Percentiles rank a stretch among this genome's conserved stretches.
Conservation (phyloP, 2,329 filamentous ascomycete species). For the Pseudonectria foliicola region DNA sequence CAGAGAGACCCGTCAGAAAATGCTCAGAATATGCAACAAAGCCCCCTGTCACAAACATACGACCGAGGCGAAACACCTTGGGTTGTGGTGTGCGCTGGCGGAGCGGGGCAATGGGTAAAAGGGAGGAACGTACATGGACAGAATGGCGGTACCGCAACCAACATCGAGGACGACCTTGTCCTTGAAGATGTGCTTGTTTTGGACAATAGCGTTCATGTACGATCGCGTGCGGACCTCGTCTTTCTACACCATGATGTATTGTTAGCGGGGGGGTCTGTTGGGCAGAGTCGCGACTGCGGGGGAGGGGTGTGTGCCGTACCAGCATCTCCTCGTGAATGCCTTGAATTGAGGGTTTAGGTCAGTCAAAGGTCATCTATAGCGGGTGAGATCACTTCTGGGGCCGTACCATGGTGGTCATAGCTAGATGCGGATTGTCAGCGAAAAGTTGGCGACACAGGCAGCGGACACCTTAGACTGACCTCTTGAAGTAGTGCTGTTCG, state of each 20-base stretch:
- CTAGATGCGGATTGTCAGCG: slow-evolving; percentile 44
- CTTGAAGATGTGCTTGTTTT: slow-evolving; percentile 93
- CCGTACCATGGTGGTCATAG: slow-evolving; percentile 92
- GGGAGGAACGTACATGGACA: slow-evolving; percentile 79
- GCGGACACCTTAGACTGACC: slow-evolving; percentile 43
- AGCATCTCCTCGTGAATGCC: slow-evolving; percentile 98
- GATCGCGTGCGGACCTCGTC: slow-evolving; percentile 95
- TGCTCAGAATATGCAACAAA: slow-evolving; percentile 2
- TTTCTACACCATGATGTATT: slow-evolving; percentile 53
- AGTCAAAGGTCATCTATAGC: slow-evolving; percentile 2
- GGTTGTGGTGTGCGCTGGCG: background rate
- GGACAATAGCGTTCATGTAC: slow-evolving; percentile 95
- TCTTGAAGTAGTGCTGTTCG: slow-evolving; percentile 99
- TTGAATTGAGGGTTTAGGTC: slow-evolving; percentile 28
- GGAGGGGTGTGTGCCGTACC: slow-evolving; percentile 50
- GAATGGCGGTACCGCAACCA: slow-evolving; percentile 92
- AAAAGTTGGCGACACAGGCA: slow-evolving; percentile 1
- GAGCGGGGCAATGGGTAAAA: slow-evolving; percentile 5
- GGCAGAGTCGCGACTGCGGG: slow-evolving; percentile 9
- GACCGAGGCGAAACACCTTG: slow-evolving; percentile 4
- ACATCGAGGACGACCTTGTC: slow-evolving; percentile 84
- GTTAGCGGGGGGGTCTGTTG: slow-evolving; percentile 15
- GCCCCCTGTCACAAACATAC: background rate
- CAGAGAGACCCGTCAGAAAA: slow-evolving; percentile 4
- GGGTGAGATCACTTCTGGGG: slow-evolving; percentile 21